Conservation (phyloP, 495 filamentous ascomycete species). For the Penicillium subrubescens region DNA sequence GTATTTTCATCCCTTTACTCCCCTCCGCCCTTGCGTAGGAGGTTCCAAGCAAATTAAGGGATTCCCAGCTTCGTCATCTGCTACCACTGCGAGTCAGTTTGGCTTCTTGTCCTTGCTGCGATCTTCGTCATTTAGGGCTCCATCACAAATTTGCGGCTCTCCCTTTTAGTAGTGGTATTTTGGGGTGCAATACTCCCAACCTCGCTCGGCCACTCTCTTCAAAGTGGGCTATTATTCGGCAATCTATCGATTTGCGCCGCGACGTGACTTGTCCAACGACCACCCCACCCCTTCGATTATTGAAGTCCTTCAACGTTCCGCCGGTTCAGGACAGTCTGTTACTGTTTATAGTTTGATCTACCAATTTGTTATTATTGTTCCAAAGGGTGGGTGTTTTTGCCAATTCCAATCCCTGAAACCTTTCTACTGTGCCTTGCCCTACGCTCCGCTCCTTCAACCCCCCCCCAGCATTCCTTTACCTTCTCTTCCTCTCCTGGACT, state of each 20-base stretch:
- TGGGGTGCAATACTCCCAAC: conserved; percentile 3
- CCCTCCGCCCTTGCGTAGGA: conserved; percentile 39
- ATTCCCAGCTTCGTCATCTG: conserved; percentile 24
- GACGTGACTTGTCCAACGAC: conserved; percentile 22
- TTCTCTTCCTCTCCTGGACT: conserved; percentile 22
- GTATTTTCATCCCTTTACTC: conserved; percentile 24
- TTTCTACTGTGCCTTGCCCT: conserved; percentile 3
- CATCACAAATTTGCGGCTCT: conserved; percentile 1
- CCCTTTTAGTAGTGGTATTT: conserved; percentile 4
- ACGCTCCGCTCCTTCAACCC: conserved; percentile 10
- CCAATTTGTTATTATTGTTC: conserved; percentile 8
- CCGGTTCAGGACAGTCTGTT: conserved; percentile 21
- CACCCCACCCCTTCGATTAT: not conserved
- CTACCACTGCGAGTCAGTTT: conserved; percentile 18
- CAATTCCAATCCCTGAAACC: not conserved
- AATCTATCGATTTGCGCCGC: conserved; percentile 15
- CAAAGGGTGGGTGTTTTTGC: conserved; percentile 21
- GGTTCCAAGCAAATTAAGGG: conserved; percentile 6
- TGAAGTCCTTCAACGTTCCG: conserved; percentile 22
- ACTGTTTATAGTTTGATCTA: conserved; percentile 34
- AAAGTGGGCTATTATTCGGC: conserved; percentile 1
- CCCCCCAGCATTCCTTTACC: conserved; percentile 40
- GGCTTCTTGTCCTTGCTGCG: conserved; percentile 38
- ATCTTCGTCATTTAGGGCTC: conserved; percentile 25
- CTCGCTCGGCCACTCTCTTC: conserved; percentile 20